Percentiles rank a stretch among this genome's conserved stretches.
These are phyloP conservation scores for Termitomyces sp. DNA, from an alignment of 768 basidiomycete genomes.

Conservation along the genomic window DNA sequence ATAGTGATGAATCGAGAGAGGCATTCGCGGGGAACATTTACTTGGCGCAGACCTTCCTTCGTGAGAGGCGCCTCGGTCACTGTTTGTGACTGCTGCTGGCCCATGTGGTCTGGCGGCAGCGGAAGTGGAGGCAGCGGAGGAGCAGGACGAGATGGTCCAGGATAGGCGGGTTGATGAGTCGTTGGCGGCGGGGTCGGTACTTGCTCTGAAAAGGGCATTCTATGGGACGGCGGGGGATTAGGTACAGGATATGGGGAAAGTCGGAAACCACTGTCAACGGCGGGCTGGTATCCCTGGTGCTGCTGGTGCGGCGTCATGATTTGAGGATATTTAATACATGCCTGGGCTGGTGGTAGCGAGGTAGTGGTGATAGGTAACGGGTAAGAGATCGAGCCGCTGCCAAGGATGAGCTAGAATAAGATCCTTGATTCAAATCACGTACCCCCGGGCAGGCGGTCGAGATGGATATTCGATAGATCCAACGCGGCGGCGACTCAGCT, in stretches of 20 bases:
- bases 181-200: slow-evolving; percentile 9
- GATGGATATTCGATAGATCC: not conserved
- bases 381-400: slow-evolving; percentile 21
- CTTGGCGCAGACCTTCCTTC: slow-evolving; percentile 39
- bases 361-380: slow-evolving; percentile 66
- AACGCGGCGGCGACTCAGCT: not conserved
- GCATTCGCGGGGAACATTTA: slow-evolving; percentile 66
- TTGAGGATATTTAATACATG: slow-evolving; percentile 52
- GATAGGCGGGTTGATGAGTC: slow-evolving; percentile 11
- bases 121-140: slow-evolving; percentile 17
- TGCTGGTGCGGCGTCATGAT: slow-evolving; percentile 80
- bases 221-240: not conserved
- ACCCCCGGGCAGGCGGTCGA: slow-evolving; percentile 24
- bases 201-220: not conserved
- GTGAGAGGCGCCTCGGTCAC: slow-evolving; percentile 4
- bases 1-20: slow-evolving; percentile 73
- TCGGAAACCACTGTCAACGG: slow-evolving; percentile 24
- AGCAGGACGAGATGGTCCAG: slow-evolving; percentile 18
- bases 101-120: slow-evolving; percentile 2
- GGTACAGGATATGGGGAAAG: not conserved
- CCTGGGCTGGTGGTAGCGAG: slow-evolving; percentile 53
- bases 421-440: slow-evolving; percentile 12
- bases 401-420: not conserved
- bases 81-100: not conserved
- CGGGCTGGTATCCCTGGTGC: slow-evolving; percentile 72